These are phyloP conservation scores for Bondarzewia mesenterica DNA, from an alignment of 1,284 basidiomycete genomes.

Conservation along the genomic window DNA sequence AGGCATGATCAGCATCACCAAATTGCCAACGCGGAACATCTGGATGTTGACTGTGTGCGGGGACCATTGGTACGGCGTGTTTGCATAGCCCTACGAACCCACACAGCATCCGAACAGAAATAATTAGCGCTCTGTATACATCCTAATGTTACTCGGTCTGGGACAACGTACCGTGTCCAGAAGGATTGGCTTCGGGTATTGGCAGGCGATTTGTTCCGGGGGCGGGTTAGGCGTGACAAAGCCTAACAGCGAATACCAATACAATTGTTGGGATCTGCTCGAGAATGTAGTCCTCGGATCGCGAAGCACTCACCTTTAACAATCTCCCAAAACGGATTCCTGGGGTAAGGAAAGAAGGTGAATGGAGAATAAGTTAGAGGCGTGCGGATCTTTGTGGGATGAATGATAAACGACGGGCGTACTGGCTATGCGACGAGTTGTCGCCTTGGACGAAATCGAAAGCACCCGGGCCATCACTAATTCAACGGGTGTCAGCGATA, in stretches of 20 bases:
- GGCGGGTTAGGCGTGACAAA: constrained; percentile 59
- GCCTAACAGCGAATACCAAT: no score
- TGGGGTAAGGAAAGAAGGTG: no score
- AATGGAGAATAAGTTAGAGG: no score
- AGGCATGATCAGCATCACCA: constrained; percentile 73
- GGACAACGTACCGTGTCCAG: constrained; percentile 50
- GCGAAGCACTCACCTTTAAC: constrained; percentile 46
- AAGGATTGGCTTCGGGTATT: constrained; percentile 75
- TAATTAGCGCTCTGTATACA: no score
- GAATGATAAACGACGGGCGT: constrained; percentile 19
- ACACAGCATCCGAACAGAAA: background rate
- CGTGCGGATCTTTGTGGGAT: background rate
- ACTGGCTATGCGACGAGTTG: constrained; percentile 53
- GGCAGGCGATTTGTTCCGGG: constrained; percentile 60
- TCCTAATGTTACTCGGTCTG: no score
- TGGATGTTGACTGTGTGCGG: constrained; percentile 73
- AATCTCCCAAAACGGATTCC: constrained; percentile 79
- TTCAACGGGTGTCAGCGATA: background rate
- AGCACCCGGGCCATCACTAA: constrained; percentile 71
- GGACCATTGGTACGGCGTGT: constrained; percentile 69
- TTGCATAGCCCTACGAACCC: constrained; percentile 48
- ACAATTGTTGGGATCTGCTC: background rate
- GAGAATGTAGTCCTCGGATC: background rate
- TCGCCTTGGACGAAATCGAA: constrained; percentile 78
- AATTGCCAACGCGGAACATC: constrained; percentile 72